Percentiles rank a stretch among this genome's conserved stretches.
phyloP scores from a whole-genome alignment of 495 filamentous ascomycete genomes.

The Xylaria nigripes region DNA sequence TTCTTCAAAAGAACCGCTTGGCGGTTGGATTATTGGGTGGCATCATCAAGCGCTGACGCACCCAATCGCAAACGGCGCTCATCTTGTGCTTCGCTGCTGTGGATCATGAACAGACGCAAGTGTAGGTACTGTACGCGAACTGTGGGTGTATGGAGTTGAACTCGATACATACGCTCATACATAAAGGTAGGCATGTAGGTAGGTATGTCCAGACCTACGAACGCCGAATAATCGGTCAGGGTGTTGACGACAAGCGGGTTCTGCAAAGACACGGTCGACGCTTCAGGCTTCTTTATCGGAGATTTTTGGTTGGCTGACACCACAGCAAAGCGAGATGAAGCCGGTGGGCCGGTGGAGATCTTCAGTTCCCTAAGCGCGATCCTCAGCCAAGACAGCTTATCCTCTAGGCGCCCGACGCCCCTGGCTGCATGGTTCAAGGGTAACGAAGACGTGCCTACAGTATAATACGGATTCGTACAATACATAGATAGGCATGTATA shows the following conservation, averaged over 20 bases:
- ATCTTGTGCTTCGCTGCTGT: conserved; percentile 4
- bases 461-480: too few relatives aligned
- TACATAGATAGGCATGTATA: too few relatives aligned
- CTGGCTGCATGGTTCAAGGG: background rate
- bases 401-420: background rate
- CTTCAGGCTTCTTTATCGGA: background rate
- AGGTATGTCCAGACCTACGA: too few relatives aligned
- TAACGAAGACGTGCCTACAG: too few relatives aligned
- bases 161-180: too few relatives aligned
- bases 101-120: background rate
- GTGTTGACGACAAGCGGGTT: too few relatives aligned
- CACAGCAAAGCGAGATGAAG: background rate
- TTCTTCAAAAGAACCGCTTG: conserved; percentile 1
- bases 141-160: too few relatives aligned
- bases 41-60: conserved; percentile 19
- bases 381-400: background rate
- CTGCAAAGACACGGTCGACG: too few relatives aligned
- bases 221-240: too few relatives aligned
- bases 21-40: conserved; percentile 13
- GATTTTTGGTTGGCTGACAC: background rate
- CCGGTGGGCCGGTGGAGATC: background rate
- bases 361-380: background rate
- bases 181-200: too few relatives aligned
- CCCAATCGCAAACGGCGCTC: conserved; percentile 16
- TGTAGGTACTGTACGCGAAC: too few relatives aligned